A percentile compares a stretch with the other conserved stretches of the same genome.
These are phyloP conservation scores for Miamiensis avidus DNA, from an alignment of 169 alveolate species.

Conservation along the genomic window DNA sequence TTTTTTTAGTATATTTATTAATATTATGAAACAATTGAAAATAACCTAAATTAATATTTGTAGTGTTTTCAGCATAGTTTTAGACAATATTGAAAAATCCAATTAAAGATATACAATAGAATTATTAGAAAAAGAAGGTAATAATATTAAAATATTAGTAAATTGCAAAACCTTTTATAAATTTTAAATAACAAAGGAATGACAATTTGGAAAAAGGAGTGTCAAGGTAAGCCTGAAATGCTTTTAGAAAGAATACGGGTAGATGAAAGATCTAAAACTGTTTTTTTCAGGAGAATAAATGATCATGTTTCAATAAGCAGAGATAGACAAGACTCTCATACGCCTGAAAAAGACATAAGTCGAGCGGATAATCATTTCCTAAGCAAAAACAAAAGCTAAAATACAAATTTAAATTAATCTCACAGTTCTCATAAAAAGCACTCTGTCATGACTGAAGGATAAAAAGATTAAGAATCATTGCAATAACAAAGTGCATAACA, in stretches of 20 bases:
- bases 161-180: background rate
- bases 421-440: too few species aligned
- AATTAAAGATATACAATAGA: background rate
- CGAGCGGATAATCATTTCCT: background rate
- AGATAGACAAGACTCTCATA: too few species aligned
- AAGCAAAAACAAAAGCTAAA: background rate
- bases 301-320: background rate
- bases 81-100: background rate
- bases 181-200: background rate
- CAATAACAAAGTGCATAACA: too few species aligned
- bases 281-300: background rate
- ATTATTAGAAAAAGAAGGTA: background rate
- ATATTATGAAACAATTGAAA: background rate
- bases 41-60: too few species aligned
- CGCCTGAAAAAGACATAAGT: background rate
- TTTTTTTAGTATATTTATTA: too few species aligned
- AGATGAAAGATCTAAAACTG: background rate
- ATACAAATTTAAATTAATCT: too few species aligned
- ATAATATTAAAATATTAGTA: too few species aligned
- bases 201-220: background rate
- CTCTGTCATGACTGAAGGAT: background rate
- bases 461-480: background rate
- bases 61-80: background rate
- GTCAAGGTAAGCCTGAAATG: background rate
- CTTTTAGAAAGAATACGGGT: background rate